Evolutionary conservation across 495 filamentous ascomycete genomes (phyloP).

Genomic region (Neurospora intermedia): DNA sequence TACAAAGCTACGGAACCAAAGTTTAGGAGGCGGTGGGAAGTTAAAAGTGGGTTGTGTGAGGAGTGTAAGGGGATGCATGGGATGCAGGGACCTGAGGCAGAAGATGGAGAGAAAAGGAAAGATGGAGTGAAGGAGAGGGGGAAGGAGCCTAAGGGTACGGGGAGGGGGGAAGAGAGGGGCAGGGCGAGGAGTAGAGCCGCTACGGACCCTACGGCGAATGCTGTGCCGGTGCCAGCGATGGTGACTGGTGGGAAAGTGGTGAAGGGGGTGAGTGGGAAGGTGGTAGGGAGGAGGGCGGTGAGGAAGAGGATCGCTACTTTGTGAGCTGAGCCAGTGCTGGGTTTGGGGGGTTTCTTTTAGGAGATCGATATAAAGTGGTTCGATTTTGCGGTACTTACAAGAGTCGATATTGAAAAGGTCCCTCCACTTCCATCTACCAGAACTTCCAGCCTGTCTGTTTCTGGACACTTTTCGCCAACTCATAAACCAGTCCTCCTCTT

Average conservation of each 20-base stretch:
- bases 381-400: neutral
- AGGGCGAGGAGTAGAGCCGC: neutral
- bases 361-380: neutral
- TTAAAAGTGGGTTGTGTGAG: neutral
- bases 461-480: neutral
- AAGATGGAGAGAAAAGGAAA: neutral
- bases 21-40: neutral
- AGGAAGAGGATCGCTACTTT: neutral
- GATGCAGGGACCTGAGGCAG: neutral
- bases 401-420: too few relatives aligned
- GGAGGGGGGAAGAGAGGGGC: neutral
- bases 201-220: neutral
- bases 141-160: neutral
- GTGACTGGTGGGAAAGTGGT: neutral
- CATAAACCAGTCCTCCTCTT: conserved; percentile 1
- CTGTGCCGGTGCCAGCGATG: neutral
- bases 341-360: neutral
- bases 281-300: neutral
- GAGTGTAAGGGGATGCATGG: neutral
- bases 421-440: too few relatives aligned
- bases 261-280: neutral
- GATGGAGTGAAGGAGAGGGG: neutral
- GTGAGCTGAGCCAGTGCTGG: neutral
- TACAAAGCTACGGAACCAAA: neutral
- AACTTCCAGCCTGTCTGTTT: too few relatives aligned